phyloP scores from a whole-genome alignment of 2,329 filamentous ascomycete genomes.

The Exophiala sideris region DNA sequence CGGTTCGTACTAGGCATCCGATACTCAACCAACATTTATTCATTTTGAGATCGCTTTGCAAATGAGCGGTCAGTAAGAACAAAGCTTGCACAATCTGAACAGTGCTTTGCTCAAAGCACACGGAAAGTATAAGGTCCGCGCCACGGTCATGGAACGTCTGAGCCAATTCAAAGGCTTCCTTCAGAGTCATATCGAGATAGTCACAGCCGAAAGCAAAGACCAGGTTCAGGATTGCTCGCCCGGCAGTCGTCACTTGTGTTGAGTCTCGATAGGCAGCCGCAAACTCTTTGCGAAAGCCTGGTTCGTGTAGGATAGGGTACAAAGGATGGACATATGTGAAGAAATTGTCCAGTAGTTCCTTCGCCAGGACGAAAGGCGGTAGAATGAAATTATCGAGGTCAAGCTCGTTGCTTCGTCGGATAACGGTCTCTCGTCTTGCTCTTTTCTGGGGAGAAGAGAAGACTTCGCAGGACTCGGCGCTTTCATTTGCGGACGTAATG shows the following conservation, averaged over 20 bases:
- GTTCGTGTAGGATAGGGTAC: neutral
- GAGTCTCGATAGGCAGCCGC: neutral
- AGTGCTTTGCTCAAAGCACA: neutral
- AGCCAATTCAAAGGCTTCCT: neutral
- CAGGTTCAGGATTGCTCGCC: neutral
- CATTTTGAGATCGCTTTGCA: neutral
- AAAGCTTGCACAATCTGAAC: neutral
- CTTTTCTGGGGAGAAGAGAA: neutral
- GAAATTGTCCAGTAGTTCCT: neutral
- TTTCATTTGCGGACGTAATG: neutral
- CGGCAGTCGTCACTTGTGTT: neutral
- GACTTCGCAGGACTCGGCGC: neutral
- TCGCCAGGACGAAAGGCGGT: neutral
- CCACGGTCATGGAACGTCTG: neutral
- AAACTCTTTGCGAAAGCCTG: neutral
- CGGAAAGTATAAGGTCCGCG: neutral
- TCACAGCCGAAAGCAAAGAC: neutral
- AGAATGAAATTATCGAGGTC: neutral
- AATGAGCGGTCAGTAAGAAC: neutral
- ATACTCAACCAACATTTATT: neutral
- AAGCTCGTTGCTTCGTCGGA: neutral
- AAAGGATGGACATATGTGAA: neutral
- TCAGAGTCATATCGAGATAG: neutral
- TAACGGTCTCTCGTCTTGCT: neutral
- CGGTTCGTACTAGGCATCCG: neutral